phyloP scores from a whole-genome alignment of 148 eudicot genomes.

The Silene latifolia region DNA sequence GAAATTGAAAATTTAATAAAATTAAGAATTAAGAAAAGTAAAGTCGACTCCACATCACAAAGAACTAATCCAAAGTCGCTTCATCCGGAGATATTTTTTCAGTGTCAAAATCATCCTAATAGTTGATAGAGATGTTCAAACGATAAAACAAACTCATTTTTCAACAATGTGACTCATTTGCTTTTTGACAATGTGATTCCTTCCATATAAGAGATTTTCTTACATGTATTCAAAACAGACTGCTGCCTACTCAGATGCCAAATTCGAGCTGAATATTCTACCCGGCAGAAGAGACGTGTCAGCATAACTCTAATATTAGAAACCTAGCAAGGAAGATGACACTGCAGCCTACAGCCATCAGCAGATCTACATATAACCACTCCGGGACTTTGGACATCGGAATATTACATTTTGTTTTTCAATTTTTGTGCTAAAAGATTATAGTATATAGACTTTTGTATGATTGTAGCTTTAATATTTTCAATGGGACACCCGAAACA shows the following conservation, averaged over 20 bases:
- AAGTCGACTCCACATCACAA: conserved; percentile 25
- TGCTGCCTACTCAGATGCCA: conserved; percentile 7
- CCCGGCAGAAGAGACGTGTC: background rate
- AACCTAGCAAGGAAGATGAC: background rate
- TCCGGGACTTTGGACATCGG: too few relatives aligned
- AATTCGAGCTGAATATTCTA: background rate
- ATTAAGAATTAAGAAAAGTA: conserved; percentile 12
- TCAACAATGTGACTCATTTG: conserved; percentile 4
- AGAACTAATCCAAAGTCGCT: conserved; percentile 21
- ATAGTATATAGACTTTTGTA: too few relatives aligned
- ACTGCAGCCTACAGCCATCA: background rate
- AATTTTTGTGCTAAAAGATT: too few relatives aligned
- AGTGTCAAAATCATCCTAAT: conserved; percentile 4
- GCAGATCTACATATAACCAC: too few relatives aligned
- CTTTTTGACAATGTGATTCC: conserved; percentile 3
- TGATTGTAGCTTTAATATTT: too few relatives aligned
- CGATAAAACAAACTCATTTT: conserved; percentile 7
- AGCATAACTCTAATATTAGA: background rate
- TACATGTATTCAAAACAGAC: conserved; percentile 7
- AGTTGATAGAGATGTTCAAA: conserved; percentile 5
- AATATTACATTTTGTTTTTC: too few relatives aligned
- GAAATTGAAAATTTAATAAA: background rate
- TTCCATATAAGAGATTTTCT: conserved; percentile 4
- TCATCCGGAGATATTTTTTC: conserved; percentile 22
- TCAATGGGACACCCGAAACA: too few relatives aligned